Percentiles rank a stretch among this genome's conserved stretches.
phyloP scores from a whole-genome alignment of 2,329 filamentous ascomycete species.

The Metarhizium brunneum region DNA sequence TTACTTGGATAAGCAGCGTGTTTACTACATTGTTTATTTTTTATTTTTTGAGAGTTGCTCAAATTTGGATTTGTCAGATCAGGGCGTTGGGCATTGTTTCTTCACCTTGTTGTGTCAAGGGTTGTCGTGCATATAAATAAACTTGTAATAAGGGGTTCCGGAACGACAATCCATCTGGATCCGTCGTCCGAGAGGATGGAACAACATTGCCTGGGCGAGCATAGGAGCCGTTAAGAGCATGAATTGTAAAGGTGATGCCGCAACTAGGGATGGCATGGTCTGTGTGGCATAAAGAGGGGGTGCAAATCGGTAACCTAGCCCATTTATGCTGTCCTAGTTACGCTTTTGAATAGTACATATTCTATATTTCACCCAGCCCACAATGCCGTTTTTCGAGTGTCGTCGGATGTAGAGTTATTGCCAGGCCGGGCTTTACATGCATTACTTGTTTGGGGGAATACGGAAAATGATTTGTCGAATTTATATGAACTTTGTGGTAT shows the following conservation, averaged over 20 bases:
- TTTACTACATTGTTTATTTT: background rate
- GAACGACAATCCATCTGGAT: background rate
- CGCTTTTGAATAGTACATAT: slow-evolving; percentile 8
- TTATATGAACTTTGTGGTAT: no score
- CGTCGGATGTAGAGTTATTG: no score
- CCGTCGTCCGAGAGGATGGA: background rate
- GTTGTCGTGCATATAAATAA: background rate
- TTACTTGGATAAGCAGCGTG: slow-evolving; percentile 1
- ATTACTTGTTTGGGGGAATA: no score
- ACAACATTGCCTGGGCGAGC: background rate
- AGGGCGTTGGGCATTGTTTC: background rate
- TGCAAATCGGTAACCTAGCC: slow-evolving; percentile 4
- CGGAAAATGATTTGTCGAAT: no score
- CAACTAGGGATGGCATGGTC: background rate
- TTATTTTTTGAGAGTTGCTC: background rate
- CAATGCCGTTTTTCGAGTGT: background rate
- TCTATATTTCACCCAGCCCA: slow-evolving; percentile 6
- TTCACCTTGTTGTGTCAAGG: background rate
- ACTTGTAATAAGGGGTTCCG: background rate
- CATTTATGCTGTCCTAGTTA: slow-evolving; percentile 5
- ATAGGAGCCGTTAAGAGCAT: background rate
- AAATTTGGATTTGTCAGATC: background rate
- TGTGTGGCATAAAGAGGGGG: slow-evolving; percentile 1
- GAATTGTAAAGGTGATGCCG: background rate
- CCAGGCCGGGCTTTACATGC: no score